Evolutionary conservation across 2,329 filamentous ascomycete species (phyloP), one percentile per base, ranked within the genome.

Genomic region (Chaetomium sp.): DNA sequence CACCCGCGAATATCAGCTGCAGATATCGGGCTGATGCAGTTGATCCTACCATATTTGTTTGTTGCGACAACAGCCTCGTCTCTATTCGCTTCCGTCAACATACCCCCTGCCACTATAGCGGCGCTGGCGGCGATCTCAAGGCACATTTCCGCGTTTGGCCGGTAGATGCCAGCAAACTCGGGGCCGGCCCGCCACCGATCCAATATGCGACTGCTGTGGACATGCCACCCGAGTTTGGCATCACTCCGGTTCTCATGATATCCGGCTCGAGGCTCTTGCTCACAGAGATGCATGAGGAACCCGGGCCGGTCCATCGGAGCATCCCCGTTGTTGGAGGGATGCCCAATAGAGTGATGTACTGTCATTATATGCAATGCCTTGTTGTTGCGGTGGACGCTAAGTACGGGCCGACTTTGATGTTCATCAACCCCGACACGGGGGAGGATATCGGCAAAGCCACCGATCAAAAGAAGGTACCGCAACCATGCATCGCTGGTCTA

Each of bases 401-500:
- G 4, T 74, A 79, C 4, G 75, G 75, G 31, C 78, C 85, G 9
- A 83, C 81, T 1, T 72, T 89, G 29, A 76, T 80, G 27, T 88
- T 89, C 63, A 73, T 89, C 33, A 83, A 88, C 63, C 79, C 82
- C 0, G 79, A 82, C 8, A 84, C 82, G 0, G 87, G 86, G 1
- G 71, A 75, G 5, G 78, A 84, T 62, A 71, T 88, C 1, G 85
- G 85, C 0, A 69, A 72, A 13, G 78, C 85, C 0, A 72, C 74
- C 1, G 78, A 82, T 62, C 81, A 77, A 49, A 75, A 77, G 2
- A 78, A 76, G 19, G 74, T 77, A 4, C 72, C 76, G 0, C 74
- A 80, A 0, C 76, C 81, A 1, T 84, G 82, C 63, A 83, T 88
- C 33, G 81, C 80, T 19, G 83, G 83, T 3, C 77, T 92, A 19